These are phyloP conservation scores for Aspergillus floridensis DNA, from an alignment of 2,329 filamentous ascomycete species.

Conservation along the genomic window DNA sequence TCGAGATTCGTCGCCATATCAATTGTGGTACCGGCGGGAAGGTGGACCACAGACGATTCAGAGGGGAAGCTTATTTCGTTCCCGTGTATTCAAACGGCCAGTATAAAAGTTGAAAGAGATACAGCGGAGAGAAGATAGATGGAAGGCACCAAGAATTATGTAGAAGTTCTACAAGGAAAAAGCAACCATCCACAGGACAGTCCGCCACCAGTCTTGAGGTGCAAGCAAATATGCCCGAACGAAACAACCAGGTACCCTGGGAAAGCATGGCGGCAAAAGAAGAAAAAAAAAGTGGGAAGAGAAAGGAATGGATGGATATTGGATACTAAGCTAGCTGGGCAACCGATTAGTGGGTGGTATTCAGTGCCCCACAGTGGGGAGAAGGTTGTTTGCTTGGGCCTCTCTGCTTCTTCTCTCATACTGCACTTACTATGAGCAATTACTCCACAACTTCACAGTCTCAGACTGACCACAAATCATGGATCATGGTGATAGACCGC, in stretches of 20 bases:
- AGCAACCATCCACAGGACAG: neutral
- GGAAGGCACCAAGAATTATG: neutral
- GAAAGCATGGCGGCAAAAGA: neutral
- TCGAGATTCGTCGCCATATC: conserved; percentile 25
- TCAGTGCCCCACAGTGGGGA: neutral
- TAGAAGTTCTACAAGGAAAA: neutral
- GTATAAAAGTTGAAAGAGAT: neutral
- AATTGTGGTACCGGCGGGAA: conserved; percentile 12
- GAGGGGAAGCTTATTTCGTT: neutral
- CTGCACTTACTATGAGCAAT: neutral
- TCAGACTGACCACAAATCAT: neutral
- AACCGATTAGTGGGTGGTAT: neutral
- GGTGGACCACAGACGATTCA: neutral
- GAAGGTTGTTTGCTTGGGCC: neutral
- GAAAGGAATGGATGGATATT: neutral
- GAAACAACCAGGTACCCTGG: neutral
- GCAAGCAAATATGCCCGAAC: neutral
- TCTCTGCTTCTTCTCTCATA: neutral
- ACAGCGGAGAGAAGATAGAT: neutral
- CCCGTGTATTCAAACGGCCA: neutral
- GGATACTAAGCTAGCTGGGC: neutral
- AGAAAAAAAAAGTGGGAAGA: neutral
- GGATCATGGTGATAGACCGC: neutral
- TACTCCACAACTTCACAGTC: neutral
- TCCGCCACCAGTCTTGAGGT: neutral